phyloP scores from a whole-genome alignment of 768 basidiomycete species.

The Russula vinacea region DNA sequence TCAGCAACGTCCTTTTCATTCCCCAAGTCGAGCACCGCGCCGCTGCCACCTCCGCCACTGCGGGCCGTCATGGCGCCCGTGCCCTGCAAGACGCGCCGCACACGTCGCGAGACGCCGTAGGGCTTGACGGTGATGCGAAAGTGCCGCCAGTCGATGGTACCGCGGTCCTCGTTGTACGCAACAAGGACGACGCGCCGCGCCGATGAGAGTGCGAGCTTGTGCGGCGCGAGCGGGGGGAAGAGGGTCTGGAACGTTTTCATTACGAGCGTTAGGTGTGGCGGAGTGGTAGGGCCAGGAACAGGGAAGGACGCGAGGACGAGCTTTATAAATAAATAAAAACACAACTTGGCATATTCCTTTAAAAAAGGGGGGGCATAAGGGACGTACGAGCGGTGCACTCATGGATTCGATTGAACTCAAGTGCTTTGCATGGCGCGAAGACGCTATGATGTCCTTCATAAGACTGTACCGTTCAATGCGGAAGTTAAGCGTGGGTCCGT shows the following conservation, averaged over 20 bases:
- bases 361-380: not conserved
- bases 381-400: conserved; percentile 81
- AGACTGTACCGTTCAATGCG: conserved; percentile 89
- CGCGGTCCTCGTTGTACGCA: conserved; percentile 82
- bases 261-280: conserved; percentile 83
- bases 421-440: conserved; percentile 63
- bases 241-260: conserved; percentile 96
- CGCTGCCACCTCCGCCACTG: not conserved
- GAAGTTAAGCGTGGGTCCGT: conserved; percentile 93
- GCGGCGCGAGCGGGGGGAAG: conserved; percentile 89
- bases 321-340: conserved; percentile 35
- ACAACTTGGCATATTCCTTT: not conserved
- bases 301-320: conserved; percentile 90
- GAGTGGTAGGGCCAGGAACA: conserved; percentile 65
- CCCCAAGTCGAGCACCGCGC: conserved; percentile 68
- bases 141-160: conserved; percentile 89
- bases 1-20: conserved; percentile 95
- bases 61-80: not conserved
- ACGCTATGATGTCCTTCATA: conserved; percentile 75
- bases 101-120: conserved; percentile 88
- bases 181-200: conserved; percentile 93
- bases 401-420: conserved; percentile 82
- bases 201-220: conserved; percentile 75
- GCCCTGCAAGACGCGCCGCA: conserved; percentile 81
- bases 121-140: conserved; percentile 94